A percentile compares a stretch with the other conserved stretches of the same genome.
Evolutionary conservation across 805 yeast genomes (phyloP).

Genomic region (Lipomyces kockii): DNA sequence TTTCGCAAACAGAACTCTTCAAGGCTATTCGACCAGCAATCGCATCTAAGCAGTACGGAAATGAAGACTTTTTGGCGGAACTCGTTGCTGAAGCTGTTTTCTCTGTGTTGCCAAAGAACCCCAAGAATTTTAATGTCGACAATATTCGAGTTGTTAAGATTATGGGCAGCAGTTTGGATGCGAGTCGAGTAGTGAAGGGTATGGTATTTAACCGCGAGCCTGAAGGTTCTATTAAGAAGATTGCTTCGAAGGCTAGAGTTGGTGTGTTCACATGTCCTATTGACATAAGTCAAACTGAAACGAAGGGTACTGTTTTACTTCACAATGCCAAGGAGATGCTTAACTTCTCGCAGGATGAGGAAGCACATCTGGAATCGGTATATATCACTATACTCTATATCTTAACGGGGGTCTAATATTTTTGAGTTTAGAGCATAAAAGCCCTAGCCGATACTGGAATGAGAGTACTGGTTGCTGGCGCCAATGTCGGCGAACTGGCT

Average conservation of each 20-base stretch:
- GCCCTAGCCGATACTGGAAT: slow-evolving; percentile 85
- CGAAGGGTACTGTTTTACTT: slow-evolving; percentile 93
- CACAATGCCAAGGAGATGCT: slow-evolving; percentile 97
- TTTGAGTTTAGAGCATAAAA: slow-evolving; percentile 57
- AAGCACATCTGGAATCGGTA: slow-evolving; percentile 78
- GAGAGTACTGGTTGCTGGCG: slow-evolving; percentile 89
- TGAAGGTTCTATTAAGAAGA: slow-evolving; percentile 72
- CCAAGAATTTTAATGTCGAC: slow-evolving; percentile 80
- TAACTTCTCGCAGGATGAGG: slow-evolving; percentile 95
- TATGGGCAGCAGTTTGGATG: slow-evolving; percentile 82
- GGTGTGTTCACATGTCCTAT: slow-evolving; percentile 93
- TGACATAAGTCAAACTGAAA: slow-evolving; percentile 95
- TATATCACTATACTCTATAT: background rate
- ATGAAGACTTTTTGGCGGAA: slow-evolving; percentile 74
- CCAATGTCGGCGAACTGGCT: slow-evolving; percentile 90
- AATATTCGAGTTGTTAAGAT: slow-evolving; percentile 93
- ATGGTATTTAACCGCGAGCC: slow-evolving; percentile 98
- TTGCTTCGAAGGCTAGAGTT: slow-evolving; percentile 70
- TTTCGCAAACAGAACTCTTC: slow-evolving; percentile 58
- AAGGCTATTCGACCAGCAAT: slow-evolving; percentile 86
- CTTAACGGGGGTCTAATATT: background rate
- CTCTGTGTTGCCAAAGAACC: slow-evolving; percentile 71
- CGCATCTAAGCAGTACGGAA: slow-evolving; percentile 91
- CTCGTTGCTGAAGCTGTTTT: slow-evolving; percentile 86
- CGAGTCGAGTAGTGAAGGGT: slow-evolving; percentile 85